Conservation (phyloP, 257 asterid genomes). For the Lycium barbarum region DNA sequence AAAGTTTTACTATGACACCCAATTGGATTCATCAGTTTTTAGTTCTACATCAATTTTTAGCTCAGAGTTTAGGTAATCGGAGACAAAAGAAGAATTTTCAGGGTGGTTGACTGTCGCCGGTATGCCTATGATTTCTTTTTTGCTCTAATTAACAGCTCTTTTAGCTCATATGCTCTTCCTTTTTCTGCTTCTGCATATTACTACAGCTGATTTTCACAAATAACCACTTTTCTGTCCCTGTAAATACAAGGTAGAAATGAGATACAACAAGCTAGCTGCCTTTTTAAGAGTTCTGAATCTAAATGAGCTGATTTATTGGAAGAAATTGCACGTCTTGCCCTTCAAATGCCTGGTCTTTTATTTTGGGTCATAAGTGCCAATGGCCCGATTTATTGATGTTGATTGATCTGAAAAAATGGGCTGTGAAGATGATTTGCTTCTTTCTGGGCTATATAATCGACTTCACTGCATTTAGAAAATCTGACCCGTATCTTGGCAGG, state of each 20-base stretch:
- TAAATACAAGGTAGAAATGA: neutral
- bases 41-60: no score
- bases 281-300: neutral
- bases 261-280: neutral
- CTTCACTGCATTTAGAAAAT: neutral
- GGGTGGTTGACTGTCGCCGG: neutral
- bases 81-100: neutral
- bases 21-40: no score
- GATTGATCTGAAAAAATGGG: slow-evolving; percentile 29
- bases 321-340: no score
- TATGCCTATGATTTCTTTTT: slow-evolving; percentile 3
- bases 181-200: neutral
- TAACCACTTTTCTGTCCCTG: neutral
- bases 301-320: neutral
- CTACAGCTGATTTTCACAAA: neutral
- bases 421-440: slow-evolving; percentile 34
- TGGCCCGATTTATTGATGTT: neutral
- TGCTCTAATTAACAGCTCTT: neutral
- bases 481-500: slow-evolving; percentile 43
- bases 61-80: neutral
- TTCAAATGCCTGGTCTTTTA: no score
- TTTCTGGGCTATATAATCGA: slow-evolving; percentile 16
- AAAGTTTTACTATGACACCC: neutral
- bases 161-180: neutral
- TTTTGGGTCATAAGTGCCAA: no score